Evolutionary conservation across 257 asterid species (phyloP), one percentile per base, ranked within the genome.

Genomic region (Rhazya stricta): DNA sequence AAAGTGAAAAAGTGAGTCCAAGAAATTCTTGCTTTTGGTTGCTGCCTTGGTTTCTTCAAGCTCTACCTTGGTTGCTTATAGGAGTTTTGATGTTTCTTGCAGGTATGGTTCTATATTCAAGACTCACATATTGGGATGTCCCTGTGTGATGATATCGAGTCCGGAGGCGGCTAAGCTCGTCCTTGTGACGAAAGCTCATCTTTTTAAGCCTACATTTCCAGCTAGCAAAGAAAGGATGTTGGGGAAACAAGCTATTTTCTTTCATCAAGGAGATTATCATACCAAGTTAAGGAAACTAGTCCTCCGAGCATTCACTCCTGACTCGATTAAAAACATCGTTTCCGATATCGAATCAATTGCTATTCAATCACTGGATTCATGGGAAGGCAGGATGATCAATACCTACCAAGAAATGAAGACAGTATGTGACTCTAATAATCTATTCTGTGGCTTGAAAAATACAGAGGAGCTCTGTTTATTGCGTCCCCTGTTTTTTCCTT

Each of bases 41-140:
- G 39, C 23, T 16, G 30, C 15, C 36, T 66, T 37, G 48, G 13
- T 43, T 43, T 43, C 50, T 13, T 34, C 9, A 0, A 51, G 15
- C n/a, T 41, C 10, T 0, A 34, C n/a, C n/a, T n/a, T 37, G 29
- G 27, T 46, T 77, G 15, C 18, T 41, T 56, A 6, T 9, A 58
- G 37, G 34, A 25, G 10, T 16, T 73, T 27, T 1, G 10, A 1
- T 36, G 0, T 7, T 23, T 46, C 15, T 27, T 23, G 16, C 74
- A 84, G 88, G 78, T 84, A 69, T 69, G 88, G 88, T 45, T 77
- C 82, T n/a, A 84, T 84, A 53, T 84, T 84, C 79, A 84, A 84
- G 85, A 84, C 88, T 27, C 83, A 79, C 63, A 81, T 84, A 63
- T 74, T 84, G 72, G 88, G 88, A 25, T 84, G 88, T 69, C 81